Evolutionary conservation across 2,329 filamentous ascomycete genomes (phyloP).

Genomic region (Talaromyces sp.): DNA sequence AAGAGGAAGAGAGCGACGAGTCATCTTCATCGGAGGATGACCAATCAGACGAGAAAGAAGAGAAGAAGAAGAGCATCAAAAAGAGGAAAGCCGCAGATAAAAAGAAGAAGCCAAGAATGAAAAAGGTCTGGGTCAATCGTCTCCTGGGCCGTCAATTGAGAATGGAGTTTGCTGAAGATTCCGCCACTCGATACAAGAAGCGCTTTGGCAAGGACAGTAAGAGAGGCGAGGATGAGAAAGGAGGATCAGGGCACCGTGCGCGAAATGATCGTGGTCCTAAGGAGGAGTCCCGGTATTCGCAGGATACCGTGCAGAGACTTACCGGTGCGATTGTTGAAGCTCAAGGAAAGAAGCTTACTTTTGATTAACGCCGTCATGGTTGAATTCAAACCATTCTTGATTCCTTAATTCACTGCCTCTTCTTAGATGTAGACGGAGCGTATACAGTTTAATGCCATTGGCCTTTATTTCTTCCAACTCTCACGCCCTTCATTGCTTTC

Average conservation of each 20-base stretch:
- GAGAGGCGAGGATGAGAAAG: conserved; percentile 21
- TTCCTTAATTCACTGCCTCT: no score
- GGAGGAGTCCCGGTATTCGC: conserved; percentile 37
- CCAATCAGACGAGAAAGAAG: conserved; percentile 11
- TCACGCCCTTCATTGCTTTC: no score
- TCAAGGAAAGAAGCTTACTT: conserved; percentile 74
- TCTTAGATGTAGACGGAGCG: no score
- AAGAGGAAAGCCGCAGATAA: conserved; percentile 23
- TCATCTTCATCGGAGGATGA: conserved; percentile 30
- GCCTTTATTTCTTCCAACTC: no score
- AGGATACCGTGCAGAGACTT: conserved; percentile 57
- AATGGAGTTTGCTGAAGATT: conserved; percentile 90
- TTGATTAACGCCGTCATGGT: conserved; percentile 51
- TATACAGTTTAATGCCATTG: no score
- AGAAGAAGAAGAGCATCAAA: conserved; percentile 27
- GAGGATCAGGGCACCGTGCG: conserved; percentile 20
- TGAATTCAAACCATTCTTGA: background rate
- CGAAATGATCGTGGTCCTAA: conserved; percentile 23
- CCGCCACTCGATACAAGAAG: conserved; percentile 86
- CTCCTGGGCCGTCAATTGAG: conserved; percentile 75
- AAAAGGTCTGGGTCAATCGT: conserved; percentile 73
- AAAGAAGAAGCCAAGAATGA: conserved; percentile 28
- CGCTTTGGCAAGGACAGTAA: conserved; percentile 72
- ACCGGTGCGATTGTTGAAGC: conserved; percentile 74
- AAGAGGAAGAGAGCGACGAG: conserved; percentile 48